These are phyloP conservation scores for Immersiporthe knoxdaviesiana DNA, from an alignment of 2,329 filamentous ascomycete genomes.

Conservation along the genomic window DNA sequence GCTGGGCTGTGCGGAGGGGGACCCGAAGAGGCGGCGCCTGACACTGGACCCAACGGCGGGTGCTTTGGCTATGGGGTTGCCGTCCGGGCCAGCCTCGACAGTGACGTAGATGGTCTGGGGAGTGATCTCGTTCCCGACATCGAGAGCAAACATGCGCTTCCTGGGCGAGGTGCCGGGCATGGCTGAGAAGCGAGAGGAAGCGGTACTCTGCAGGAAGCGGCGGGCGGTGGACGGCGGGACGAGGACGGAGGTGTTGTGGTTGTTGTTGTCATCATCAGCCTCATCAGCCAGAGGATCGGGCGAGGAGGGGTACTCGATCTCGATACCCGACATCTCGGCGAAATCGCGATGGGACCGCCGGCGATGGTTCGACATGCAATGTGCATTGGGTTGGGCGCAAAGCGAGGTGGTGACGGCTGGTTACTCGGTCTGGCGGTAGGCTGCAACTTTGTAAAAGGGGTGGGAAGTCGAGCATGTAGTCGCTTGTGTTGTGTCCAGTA, in stretches of 20 bases:
- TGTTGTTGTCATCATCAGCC: slow-evolving; percentile 35
- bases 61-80: slow-evolving; percentile 24
- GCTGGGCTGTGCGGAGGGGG: slow-evolving; percentile 45
- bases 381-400: slow-evolving; percentile 22
- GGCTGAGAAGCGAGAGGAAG: slow-evolving; percentile 41
- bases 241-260: slow-evolving; percentile 24
- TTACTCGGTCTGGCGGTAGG: neutral
- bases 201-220: slow-evolving; percentile 50
- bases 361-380: slow-evolving; percentile 30
- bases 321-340: slow-evolving; percentile 31
- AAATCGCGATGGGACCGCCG: slow-evolving; percentile 30
- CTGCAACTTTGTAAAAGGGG: neutral
- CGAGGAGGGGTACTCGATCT: slow-evolving; percentile 39
- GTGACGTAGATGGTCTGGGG: slow-evolving; percentile 59
- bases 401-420: neutral
- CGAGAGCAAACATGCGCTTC: slow-evolving; percentile 61
- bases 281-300: slow-evolving; percentile 43
- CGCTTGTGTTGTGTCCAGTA: neutral
- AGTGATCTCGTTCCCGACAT: slow-evolving; percentile 53
- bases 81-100: slow-evolving; percentile 52
- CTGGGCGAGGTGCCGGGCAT: slow-evolving; percentile 48
- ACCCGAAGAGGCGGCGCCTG: slow-evolving; percentile 46
- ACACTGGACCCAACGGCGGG: slow-evolving; percentile 35
- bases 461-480: neutral
- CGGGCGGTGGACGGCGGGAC: slow-evolving; percentile 27